Base-by-base conservation (phyloP, 768 basidiomycete species). In the Glaciozyma antarctica region DNA sequence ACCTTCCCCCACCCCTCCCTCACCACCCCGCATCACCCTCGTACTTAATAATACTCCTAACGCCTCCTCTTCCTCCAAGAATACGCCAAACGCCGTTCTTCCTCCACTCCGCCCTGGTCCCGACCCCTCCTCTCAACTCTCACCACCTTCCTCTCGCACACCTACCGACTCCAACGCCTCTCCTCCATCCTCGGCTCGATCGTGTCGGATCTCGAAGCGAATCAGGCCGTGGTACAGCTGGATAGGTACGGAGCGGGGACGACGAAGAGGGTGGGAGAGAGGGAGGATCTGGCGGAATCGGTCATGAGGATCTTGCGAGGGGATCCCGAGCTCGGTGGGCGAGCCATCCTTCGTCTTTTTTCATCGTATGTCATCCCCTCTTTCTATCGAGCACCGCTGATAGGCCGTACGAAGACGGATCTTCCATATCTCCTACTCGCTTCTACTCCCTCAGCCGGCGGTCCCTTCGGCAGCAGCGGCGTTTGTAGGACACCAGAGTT, bases 1-100 rank as follows among this genome's bases (percentile, higher is more conserved):
- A n/a, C 12, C 24, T 22, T 30, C 32, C 24, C 41, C 5, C 28
- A 41, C 57, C 1, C 57, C 43, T n/a, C 21, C 63, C 13, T 52
- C 58, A 26, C 41, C 48, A 52, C 58, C 45, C 28, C 28, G 22
- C 56, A 1, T 32, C 34, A 21, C n/a, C 47, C 13, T 38, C 7
- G 21, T 49, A 30, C 22, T 70, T 24, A 28, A 28, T 57, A 13
- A 47, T 65, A 0, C 47, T 70, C 52, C 57, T 70, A 2, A 2
- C 69, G 69, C 16, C 69, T 70, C 16, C 53, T 70, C 28, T 66
- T 60, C 60, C 62, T 70, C 1, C 60, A 57, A 34, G 62, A 61
- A 21, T 70, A 66, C 53, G 34, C 65, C n/a, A 9, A 38, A 16
- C 67, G 67, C 21, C 63, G 67, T 19, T 12, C 57, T 1, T 43